phyloP scores from a whole-genome alignment of 768 basidiomycete species.

The Amanita pseudoporphyria region DNA sequence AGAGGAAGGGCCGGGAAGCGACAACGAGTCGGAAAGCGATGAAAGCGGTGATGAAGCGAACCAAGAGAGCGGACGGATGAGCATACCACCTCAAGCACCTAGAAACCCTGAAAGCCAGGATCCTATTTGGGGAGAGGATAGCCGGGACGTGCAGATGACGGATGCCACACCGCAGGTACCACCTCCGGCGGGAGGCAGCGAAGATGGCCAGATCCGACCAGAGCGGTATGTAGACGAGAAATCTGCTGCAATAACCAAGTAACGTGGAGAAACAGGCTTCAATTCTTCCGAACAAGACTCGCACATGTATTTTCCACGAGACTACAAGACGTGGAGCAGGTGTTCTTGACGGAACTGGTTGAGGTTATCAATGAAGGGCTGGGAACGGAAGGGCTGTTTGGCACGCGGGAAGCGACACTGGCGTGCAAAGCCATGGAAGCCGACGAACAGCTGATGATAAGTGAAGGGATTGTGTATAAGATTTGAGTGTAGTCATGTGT shows the following conservation, averaged over 20 bases:
- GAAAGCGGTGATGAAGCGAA: slow-evolving; percentile 36
- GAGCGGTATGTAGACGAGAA: slow-evolving; percentile 41
- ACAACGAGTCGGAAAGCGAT: slow-evolving; percentile 43
- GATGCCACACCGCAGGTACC: slow-evolving; percentile 29
- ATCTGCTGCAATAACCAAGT: background rate
- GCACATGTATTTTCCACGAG: slow-evolving; percentile 59
- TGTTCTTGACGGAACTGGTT: slow-evolving; percentile 61
- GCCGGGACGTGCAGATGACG: slow-evolving; percentile 53
- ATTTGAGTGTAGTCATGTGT: slow-evolving; percentile 20
- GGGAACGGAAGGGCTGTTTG: slow-evolving; percentile 58
- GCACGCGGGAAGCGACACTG: slow-evolving; percentile 68
- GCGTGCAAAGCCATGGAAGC: slow-evolving; percentile 72
- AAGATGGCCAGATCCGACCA: slow-evolving; percentile 36
- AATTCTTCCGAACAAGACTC: slow-evolving; percentile 73
- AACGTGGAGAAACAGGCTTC: slow-evolving; percentile 36
- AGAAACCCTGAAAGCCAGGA: slow-evolving; percentile 30
- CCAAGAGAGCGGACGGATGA: slow-evolving; percentile 38
- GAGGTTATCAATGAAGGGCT: slow-evolving; percentile 73
- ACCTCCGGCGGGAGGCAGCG: slow-evolving; percentile 24
- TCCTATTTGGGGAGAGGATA: slow-evolving; percentile 59
- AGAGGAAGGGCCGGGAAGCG: slow-evolving; percentile 37
- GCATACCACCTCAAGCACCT: slow-evolving; percentile 30
- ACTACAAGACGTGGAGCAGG: slow-evolving; percentile 68
- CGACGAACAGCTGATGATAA: slow-evolving; percentile 78
- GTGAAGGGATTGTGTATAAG: slow-evolving; percentile 80